Percentiles rank a stretch among this genome's conserved stretches.
phyloP scores from a whole-genome alignment of 176 grass and related monocot species.

The Oryza coarctata region DNA sequence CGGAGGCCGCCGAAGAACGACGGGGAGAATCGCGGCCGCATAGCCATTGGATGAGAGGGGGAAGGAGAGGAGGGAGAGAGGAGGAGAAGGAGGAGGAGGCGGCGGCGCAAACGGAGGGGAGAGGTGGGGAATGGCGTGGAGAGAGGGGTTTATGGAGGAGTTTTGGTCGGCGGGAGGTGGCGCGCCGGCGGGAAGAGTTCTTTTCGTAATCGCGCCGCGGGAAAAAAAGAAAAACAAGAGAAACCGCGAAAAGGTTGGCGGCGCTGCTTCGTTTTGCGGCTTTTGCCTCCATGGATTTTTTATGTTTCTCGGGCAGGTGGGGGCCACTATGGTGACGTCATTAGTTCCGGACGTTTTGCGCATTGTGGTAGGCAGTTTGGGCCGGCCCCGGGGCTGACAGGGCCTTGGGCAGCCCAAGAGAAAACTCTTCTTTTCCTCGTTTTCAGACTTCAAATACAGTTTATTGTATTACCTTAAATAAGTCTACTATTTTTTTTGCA shows the following conservation, averaged over 20 bases:
- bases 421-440: too few relatives aligned
- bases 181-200: conserved; percentile 47
- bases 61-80: background rate
- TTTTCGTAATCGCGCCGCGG: conserved; percentile 40
- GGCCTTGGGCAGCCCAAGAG: too few relatives aligned
- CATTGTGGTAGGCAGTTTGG: too few relatives aligned
- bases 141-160: conserved; percentile 38
- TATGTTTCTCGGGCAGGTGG: background rate
- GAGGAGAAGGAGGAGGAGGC: background rate
- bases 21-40: conserved; percentile 26
- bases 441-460: too few relatives aligned
- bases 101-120: background rate
- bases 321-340: background rate
- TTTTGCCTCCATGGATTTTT: background rate
- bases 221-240: conserved; percentile 1
- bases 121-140: background rate
- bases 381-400: too few relatives aligned
- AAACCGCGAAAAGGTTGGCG: conserved; percentile 30
- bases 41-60: conserved; percentile 37
- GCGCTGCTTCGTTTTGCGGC: background rate
- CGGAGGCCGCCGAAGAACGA: conserved; percentile 77
- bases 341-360: too few relatives aligned
- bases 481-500: too few relatives aligned
- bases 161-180: background rate
- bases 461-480: too few relatives aligned